Base-by-base conservation (phyloP, 768 basidiomycete species). In the Amanita pseudoporphyria region DNA sequence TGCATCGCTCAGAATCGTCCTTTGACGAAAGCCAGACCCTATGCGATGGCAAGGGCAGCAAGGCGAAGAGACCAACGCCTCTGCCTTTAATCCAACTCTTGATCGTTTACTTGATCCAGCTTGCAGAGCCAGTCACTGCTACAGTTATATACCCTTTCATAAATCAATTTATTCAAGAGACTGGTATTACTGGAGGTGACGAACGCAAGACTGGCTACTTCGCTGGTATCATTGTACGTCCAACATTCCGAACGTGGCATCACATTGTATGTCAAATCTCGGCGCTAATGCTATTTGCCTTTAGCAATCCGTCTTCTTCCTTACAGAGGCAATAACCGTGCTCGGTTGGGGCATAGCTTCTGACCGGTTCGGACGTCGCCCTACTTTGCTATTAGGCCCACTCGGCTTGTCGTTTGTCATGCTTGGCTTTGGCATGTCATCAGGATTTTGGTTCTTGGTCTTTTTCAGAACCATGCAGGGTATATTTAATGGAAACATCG, bases 231-330 rank as follows among this genome's bases (percentile, higher is more conserved):
- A 58, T 73, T 32, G 71, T 70, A 28, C 26, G 26, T 28, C 7
- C 26, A 28, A 28, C 7, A 7, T 7, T 4, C 26, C 26, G 7
- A 7, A 3, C 7, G 7, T 28, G 26, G 26, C 26, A n/a, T n/a
- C n/a, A n/a, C n/a, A n/a, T n/a, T n/a, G n/a, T 28, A 28, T 28
- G 26, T 7, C 26, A 7, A 28, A 28, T 7, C 3, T n/a, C n/a
- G n/a, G n/a, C n/a, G 7, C 26, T 7, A 4, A 28, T 28, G 3
- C 26, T 4, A 4, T 28, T 28, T 28, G 3, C 26, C 7, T 28
- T 24, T 52, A 74, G 72, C 70, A 72, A 61, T 74, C 72, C 7
- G 56, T 62, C 1, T 75, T 73, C 58, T 76, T 72, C 57, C 56
- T 70, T 31, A 61, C 71, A 9, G 71, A 76, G 59, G 65, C 65